Evolutionary conservation across 1,139 yeast species (phyloP).

Genomic region (Kodamaea anthophila): DNA sequence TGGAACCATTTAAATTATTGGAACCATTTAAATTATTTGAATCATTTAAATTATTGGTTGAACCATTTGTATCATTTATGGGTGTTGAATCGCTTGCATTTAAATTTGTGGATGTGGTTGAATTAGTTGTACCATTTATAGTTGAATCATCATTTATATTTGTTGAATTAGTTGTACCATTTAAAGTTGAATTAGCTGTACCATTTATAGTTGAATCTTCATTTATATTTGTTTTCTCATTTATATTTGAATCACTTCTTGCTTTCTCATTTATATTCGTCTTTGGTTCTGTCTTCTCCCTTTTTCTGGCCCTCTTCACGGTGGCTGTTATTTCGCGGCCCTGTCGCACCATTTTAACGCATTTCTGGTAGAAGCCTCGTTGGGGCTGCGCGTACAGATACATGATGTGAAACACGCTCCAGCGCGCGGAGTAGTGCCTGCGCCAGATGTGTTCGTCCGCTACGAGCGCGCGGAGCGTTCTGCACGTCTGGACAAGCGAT

Average conservation of each 20-base stretch:
- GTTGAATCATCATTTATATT: too few relatives aligned
- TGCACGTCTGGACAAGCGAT: slow-evolving; percentile 8
- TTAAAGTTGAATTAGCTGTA: not conserved
- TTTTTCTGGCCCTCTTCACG: too few relatives aligned
- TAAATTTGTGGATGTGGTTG: too few relatives aligned
- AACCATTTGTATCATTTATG: too few relatives aligned
- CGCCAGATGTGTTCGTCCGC: slow-evolving; percentile 12
- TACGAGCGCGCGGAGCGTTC: slow-evolving; percentile 8
- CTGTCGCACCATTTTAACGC: slow-evolving; percentile 2
- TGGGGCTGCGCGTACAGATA: slow-evolving; percentile 2
- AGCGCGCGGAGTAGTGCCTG: slow-evolving; percentile 10
- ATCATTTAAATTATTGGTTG: too few relatives aligned
- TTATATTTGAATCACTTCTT: not conserved
- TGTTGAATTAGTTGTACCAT: too few relatives aligned
- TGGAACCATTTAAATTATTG: too few relatives aligned
- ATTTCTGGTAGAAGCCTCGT: slow-evolving; percentile 1
- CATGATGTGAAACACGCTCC: slow-evolving; percentile 8
- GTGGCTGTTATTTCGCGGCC: too few relatives aligned
- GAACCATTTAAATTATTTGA: too few relatives aligned
- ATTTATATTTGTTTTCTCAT: not conserved
- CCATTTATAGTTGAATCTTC: not conserved
- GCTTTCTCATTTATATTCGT: not conserved
- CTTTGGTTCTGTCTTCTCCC: not conserved
- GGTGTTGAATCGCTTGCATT: too few relatives aligned
- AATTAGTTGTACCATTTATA: not conserved